Conservation (phyloP, 164 flowering plant genomes). For the Paratinospora sagittata region DNA sequence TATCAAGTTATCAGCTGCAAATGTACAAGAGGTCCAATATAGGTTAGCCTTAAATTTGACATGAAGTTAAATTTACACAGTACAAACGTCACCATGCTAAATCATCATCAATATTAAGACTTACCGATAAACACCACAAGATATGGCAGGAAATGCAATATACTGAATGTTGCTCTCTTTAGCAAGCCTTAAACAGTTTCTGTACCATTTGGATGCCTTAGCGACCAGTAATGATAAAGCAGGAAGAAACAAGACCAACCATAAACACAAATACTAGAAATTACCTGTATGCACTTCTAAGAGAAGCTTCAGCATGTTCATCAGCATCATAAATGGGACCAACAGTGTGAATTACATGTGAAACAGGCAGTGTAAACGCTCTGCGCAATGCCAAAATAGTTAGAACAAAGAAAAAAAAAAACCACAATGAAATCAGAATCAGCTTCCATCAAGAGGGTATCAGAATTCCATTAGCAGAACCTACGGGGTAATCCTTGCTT, state of each 20-base stretch:
- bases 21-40: neutral
- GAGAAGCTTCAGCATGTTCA: slow-evolving; percentile 51
- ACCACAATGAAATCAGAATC: neutral
- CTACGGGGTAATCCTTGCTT: slow-evolving; percentile 92
- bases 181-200: slow-evolving; percentile 69
- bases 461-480: slow-evolving; percentile 14
- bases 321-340: slow-evolving; percentile 76
- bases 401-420: neutral
- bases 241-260: neutral
- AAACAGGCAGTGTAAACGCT: slow-evolving; percentile 74
- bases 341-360: slow-evolving; percentile 90
- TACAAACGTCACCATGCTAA: neutral
- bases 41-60: neutral
- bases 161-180: slow-evolving; percentile 72
- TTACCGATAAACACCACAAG: slow-evolving; percentile 85
- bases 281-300: slow-evolving; percentile 73
- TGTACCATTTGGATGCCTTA: slow-evolving; percentile 26
- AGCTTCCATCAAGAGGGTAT: neutral
- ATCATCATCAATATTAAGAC: slow-evolving; percentile 8
- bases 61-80: neutral
- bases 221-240: neutral
- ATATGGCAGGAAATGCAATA: slow-evolving; percentile 90
- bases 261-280: neutral
- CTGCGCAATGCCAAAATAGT: slow-evolving; percentile 33
- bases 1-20: too few species aligned